Conservation (phyloP, 1,139 yeast species). For the Ogataea hybrid region DNA sequence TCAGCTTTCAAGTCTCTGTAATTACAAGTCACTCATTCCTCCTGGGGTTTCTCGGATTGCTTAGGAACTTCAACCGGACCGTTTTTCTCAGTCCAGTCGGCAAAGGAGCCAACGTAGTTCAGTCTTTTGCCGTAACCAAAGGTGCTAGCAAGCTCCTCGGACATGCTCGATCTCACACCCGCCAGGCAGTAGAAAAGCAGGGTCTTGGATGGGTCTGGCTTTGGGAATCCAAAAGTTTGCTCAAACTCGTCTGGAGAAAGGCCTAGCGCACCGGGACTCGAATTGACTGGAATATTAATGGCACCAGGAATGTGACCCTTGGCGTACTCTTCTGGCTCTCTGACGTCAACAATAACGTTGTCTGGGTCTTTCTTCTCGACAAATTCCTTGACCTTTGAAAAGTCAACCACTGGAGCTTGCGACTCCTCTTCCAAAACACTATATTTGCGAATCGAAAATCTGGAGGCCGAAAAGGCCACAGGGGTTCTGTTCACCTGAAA, state of each 20-base stretch:
- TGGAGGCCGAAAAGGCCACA: neutral
- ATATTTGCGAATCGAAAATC: conserved; percentile 19
- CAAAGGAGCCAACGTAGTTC: conserved; percentile 78
- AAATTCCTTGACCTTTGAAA: conserved; percentile 26
- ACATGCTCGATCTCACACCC: conserved; percentile 88
- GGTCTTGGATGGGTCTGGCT: conserved; percentile 71
- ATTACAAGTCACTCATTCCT: neutral
- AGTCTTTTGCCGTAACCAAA: conserved; percentile 82
- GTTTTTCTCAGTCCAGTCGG: conserved; percentile 63
- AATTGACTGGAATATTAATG: conserved; percentile 83
- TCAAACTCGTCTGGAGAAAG: conserved; percentile 75
- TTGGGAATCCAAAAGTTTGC: conserved; percentile 77
- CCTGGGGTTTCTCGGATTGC: conserved; percentile 5
- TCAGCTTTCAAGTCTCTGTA: neutral
- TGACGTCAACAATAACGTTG: conserved; percentile 73
- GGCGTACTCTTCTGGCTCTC: conserved; percentile 82
- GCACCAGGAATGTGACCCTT: conserved; percentile 80
- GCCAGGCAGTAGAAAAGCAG: conserved; percentile 89
- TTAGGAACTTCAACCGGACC: conserved; percentile 25
- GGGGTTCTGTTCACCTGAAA: conserved; percentile 1
- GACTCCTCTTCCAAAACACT: conserved; percentile 27
- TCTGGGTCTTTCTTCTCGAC: conserved; percentile 20
- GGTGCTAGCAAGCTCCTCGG: conserved; percentile 87
- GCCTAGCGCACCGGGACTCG: conserved; percentile 92
- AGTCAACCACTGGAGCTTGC: conserved; percentile 28